Evolutionary conservation across 768 basidiomycete species (phyloP), one percentile per base, ranked within the genome.

Genomic region (Leucocoprinus leucothites): DNA sequence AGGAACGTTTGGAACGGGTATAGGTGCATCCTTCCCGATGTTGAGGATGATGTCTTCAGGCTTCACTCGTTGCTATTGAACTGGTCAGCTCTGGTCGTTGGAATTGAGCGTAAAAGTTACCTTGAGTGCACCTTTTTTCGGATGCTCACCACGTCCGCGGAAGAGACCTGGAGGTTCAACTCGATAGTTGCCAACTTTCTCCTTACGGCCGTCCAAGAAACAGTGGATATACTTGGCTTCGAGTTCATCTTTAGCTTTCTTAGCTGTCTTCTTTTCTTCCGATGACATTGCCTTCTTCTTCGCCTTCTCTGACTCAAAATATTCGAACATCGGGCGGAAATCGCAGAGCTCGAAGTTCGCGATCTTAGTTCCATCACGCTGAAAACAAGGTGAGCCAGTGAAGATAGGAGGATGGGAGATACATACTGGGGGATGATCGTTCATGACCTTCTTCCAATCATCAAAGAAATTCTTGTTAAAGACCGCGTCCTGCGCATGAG

Each of bases 111-210:
- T 57, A 42, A 62, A 58, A 65, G 75, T 65, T 64, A 93, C 95
- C 81, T 98, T 98, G 48, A 97, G 77, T 38, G 87, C 86, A 16
- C 97, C 97, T 69, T 98, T 98, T 81, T 89, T 95, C 0, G 97
- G 97, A 71, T 99, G 97, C 63, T 98, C 94, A 51, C 97, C 97
- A 60, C 97, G 94, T 58, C 97, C 97, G 69, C 97, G 78, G 74
- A 98, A 99, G 48, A 98, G 74, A n/a, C 96, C 95, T 24, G 97
- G 97, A 68, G 97, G 97, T 79, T 99, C 97, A 49, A 98, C 86
- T 61, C 94, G 82, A 78, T 98, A 98, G 74, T 98, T 99, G 36
- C 97, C 97, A 46, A 98, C 84, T 69, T 98, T 98, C 75, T 99
- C 97, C 73, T 94, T 96, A 51, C 95, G 86, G 11, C 96, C 96